Percentiles rank a stretch among this genome's conserved stretches.
phyloP scores from a whole-genome alignment of 768 basidiomycete species.

The Lepiota brunneoincarnata region DNA sequence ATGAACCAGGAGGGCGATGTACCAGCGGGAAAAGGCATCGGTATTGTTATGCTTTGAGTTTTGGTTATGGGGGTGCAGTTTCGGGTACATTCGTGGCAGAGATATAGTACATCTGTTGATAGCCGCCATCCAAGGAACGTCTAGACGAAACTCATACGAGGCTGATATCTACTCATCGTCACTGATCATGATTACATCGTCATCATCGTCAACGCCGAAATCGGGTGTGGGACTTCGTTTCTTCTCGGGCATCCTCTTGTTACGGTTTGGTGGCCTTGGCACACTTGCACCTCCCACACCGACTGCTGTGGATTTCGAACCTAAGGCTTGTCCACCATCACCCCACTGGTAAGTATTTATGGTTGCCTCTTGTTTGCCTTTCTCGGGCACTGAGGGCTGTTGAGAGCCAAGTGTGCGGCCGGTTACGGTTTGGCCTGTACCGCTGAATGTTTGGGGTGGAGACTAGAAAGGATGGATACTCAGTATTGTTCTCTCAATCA shows the following conservation, averaged over 20 bases:
- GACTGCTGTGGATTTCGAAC: constrained; percentile 35
- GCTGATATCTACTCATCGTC: constrained; percentile 40
- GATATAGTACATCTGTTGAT: constrained; percentile 16
- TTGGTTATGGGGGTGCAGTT: background rate
- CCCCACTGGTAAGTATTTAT: constrained; percentile 37
- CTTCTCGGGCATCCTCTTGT: constrained; percentile 35
- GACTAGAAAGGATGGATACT: constrained; percentile 26
- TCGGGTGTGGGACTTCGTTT: constrained; percentile 72
- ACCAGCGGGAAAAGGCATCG: constrained; percentile 77
- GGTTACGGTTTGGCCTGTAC: constrained; percentile 65
- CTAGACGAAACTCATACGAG: constrained; percentile 4
- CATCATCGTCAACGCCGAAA: constrained; percentile 83
- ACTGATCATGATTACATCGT: constrained; percentile 83
- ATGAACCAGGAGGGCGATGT: constrained; percentile 47
- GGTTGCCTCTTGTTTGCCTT: constrained; percentile 54
- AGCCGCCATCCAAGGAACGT: background rate
- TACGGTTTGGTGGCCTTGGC: constrained; percentile 41
- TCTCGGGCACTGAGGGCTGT: constrained; percentile 31
- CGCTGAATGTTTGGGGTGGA: constrained; percentile 48
- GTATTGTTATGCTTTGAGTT: constrained; percentile 87
- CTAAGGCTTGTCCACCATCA: constrained; percentile 50
- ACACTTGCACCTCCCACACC: constrained; percentile 57
- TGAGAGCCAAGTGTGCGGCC: constrained; percentile 40
- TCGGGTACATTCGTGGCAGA: background rate
- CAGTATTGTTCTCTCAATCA: background rate